Evolutionary conservation across 768 basidiomycete species (phyloP), one percentile per base, ranked within the genome.

Genomic region (Cyclocybe aegerita): DNA sequence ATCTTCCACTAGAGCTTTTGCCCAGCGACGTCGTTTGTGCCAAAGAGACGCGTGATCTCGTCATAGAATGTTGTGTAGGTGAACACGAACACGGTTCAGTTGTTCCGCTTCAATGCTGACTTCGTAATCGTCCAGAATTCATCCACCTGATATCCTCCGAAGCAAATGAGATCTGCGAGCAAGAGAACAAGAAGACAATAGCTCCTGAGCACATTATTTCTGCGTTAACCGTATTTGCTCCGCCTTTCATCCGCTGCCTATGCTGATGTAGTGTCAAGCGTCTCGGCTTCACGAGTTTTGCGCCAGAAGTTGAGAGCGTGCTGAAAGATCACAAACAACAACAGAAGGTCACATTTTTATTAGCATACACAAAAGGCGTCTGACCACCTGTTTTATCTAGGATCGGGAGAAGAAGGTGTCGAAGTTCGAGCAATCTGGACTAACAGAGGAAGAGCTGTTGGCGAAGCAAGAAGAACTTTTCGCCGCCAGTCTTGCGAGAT

Each of bases 41-140:
- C 17, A 98, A 98, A 71, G 97, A 98, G 62, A 96, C 96, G 55
- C 87, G 93, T 60, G 97, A 98, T 76, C 71, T 98, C 56, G 88
- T 99, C 37, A 94, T 95, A 68, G 94, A 98, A 73, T 98, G 95
- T 62, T 98, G 96, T 83, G 93, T 98, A 82, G 97, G 97, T 97
- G 76, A 87, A 87, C 79, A 75, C 53, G 23, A 23, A 23, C 2
- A 23, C 48, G 52, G 51, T 59, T 45, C 40, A 34, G 41, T 37
- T 46, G 32, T 30, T 39, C 50, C 43, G 9, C 40, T 15, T 34
- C 43, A n/a, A 35, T 33, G 39, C 48, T 56, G 29, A 48, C 48
- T 53, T 39, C 46, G 48, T 54, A 33, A 49, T 49, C 43, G 35
- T 49, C n/a, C 35, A 99, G 97, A 99, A 76, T 99, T 98, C 68